phyloP scores from a whole-genome alignment of 176 grass and related monocot species.

The Bromus sterilis region DNA sequence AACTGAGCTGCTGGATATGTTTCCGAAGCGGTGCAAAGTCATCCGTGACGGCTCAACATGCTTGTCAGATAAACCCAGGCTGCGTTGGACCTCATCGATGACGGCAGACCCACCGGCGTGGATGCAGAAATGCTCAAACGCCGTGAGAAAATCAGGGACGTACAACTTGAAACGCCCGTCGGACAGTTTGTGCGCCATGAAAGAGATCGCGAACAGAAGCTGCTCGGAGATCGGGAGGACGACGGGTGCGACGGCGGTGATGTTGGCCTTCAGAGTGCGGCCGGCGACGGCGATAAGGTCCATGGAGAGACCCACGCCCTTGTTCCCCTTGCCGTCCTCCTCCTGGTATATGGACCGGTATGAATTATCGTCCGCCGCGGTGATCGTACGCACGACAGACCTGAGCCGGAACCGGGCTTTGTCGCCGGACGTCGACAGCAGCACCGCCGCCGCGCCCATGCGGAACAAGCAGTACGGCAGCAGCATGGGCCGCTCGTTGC shows the following conservation, averaged over 20 bases:
- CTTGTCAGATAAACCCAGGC: background rate
- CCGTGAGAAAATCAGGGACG: background rate
- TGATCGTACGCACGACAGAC: background rate
- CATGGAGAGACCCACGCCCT: background rate
- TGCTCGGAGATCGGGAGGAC: background rate
- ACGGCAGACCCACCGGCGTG: background rate
- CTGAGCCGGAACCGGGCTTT: background rate
- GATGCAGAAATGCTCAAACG: background rate
- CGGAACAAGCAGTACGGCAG: background rate
- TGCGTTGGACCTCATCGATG: background rate
- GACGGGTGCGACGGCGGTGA: background rate
- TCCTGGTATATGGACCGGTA: background rate
- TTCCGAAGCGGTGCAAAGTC: constrained; percentile 53
- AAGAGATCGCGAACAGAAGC: background rate
- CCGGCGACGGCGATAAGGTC: background rate
- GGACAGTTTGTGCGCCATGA: background rate
- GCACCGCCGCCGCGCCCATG: background rate
- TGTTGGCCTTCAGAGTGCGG: background rate
- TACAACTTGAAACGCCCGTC: background rate
- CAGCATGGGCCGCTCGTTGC: background rate
- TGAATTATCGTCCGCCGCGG: background rate
- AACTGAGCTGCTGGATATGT: constrained; percentile 50
- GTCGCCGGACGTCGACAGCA: background rate
- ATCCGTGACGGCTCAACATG: constrained; percentile 41
- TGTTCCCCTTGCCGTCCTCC: background rate